Base-by-base conservation (phyloP, 768 basidiomycete genomes). In the Dentipellis fragilis region DNA sequence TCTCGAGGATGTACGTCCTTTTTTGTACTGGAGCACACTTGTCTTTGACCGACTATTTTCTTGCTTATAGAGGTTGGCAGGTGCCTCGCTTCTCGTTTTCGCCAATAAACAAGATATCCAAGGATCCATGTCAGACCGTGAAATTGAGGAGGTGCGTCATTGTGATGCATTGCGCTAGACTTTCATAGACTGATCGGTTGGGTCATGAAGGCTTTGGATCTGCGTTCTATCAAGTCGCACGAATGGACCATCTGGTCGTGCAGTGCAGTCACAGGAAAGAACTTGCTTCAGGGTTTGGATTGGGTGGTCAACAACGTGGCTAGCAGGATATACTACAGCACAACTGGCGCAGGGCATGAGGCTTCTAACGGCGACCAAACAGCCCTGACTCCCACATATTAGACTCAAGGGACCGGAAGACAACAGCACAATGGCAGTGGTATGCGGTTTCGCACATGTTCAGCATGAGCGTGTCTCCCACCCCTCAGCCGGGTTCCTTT, bases 31-130 rank as follows among this genome's bases (percentile, higher is more conserved):
- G 29, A 29, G 17, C 17, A 36, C 47, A 38, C 38, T 54, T 40
- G 40, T 38, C 51, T 23, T 21, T 51, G 12, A 57, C 19, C 9
- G 19, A 42, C 40, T 2, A 49, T 10, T 48, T 23, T 4, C 48
- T 7, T 12, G 48, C 58, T 35, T 16, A n/a, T 58, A 98, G 94
- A 80, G 96, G 65, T 72, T 98, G 57, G 84, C 92, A 51, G 95
- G 96, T n/a, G 96, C 96, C 45, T 94, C 93, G 11, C 78, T 98
- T 51, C 81, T 98, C 38, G 85, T 98, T 54, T 90, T 98, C 66
- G 96, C 96, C 29, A 99, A 99, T 72, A 99, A 99, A 71, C 94
- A 96, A 67, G 96, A 99, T 72, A 80, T 98, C 56, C 79, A 80
- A 56, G 90, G 92, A 50, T 87, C 93, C 0, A 82, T 97, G 84